These are phyloP conservation scores for Reutealis trisperma DNA, from an alignment of 345 rosid genomes.

Conservation along the genomic window DNA sequence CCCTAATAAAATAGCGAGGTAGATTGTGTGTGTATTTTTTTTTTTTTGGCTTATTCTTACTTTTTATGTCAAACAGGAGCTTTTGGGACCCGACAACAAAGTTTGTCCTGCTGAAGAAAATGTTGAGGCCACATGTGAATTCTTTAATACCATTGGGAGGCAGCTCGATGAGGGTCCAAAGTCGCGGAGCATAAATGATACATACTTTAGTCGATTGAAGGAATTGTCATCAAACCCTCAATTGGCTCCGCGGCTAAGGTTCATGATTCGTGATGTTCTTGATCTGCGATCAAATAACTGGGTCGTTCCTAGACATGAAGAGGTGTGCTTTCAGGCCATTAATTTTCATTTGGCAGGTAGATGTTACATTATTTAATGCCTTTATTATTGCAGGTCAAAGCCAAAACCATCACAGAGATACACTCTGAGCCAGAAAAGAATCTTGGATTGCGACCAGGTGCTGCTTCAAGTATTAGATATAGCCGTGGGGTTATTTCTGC, in stretches of 20 bases:
- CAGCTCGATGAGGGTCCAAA: conserved; percentile 77
- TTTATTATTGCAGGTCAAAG: conserved; percentile 64
- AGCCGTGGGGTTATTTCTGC: conserved; percentile 49
- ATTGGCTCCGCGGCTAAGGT: conserved; percentile 65
- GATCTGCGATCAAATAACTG: conserved; percentile 78
- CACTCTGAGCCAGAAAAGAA: conserved; percentile 88
- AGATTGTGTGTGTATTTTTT: neutral
- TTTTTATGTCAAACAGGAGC: conserved; percentile 55
- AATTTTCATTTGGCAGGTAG: neutral
- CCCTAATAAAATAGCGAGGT: neutral
- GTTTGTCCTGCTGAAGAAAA: conserved; percentile 82
- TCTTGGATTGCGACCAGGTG: conserved; percentile 93
- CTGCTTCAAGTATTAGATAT: conserved; percentile 79
- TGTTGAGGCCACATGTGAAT: conserved; percentile 90
- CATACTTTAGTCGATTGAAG: conserved; percentile 62
- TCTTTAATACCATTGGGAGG: conserved; percentile 83
- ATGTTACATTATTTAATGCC: neutral
- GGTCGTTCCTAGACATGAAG: conserved; percentile 95
- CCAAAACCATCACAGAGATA: conserved; percentile 89
- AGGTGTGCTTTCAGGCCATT: conserved; percentile 44
- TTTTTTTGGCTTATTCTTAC: neutral
- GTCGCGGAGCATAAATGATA: conserved; percentile 67
- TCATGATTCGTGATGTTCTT: conserved; percentile 82
- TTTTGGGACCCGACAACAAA: conserved; percentile 63
- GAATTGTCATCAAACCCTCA: conserved; percentile 61